A percentile compares a stretch with the other conserved stretches of the same genome.
Evolutionary conservation across 129 eudicot genomes (phyloP).

Genomic region (Mikania micrantha): DNA sequence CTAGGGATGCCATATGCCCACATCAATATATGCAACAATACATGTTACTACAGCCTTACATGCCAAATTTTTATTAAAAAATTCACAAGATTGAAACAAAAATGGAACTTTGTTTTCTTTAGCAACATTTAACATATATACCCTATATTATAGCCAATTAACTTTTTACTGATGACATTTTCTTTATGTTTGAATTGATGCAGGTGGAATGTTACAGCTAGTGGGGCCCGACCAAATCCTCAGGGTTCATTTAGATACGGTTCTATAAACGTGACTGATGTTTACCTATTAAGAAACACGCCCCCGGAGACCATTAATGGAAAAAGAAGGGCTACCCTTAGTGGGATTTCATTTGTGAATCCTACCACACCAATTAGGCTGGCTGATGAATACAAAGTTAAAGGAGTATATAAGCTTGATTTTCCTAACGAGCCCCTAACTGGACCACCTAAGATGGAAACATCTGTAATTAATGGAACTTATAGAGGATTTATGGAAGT

Average conservation of each 20-base stretch:
- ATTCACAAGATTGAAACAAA: neutral
- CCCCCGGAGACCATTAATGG: slow-evolving; percentile 68
- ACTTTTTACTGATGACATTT: neutral
- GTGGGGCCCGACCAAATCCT: slow-evolving; percentile 98
- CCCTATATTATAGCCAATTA: too few species aligned
- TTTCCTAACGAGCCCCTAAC: slow-evolving; percentile 71
- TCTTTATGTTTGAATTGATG: slow-evolving; percentile 1
- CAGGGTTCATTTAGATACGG: slow-evolving; percentile 91
- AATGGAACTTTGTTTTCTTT: too few species aligned
- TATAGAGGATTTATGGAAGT: slow-evolving; percentile 91
- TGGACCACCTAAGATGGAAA: slow-evolving; percentile 67
- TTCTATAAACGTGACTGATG: slow-evolving; percentile 79
- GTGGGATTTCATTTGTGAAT: slow-evolving; percentile 83
- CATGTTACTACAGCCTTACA: too few species aligned
- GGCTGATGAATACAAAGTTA: slow-evolving; percentile 63
- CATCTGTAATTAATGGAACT: slow-evolving; percentile 78
- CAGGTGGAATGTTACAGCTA: slow-evolving; percentile 92
- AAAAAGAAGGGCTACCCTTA: slow-evolving; percentile 55
- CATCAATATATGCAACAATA: too few species aligned
- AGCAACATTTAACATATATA: too few species aligned
- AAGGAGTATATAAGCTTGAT: slow-evolving; percentile 67
- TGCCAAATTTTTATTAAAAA: too few species aligned
- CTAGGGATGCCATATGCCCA: too few species aligned
- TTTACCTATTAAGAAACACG: slow-evolving; percentile 53
- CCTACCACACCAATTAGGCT: slow-evolving; percentile 85